phyloP scores from a whole-genome alignment of 306 rosid genomes.

The Calophaca sinica region DNA sequence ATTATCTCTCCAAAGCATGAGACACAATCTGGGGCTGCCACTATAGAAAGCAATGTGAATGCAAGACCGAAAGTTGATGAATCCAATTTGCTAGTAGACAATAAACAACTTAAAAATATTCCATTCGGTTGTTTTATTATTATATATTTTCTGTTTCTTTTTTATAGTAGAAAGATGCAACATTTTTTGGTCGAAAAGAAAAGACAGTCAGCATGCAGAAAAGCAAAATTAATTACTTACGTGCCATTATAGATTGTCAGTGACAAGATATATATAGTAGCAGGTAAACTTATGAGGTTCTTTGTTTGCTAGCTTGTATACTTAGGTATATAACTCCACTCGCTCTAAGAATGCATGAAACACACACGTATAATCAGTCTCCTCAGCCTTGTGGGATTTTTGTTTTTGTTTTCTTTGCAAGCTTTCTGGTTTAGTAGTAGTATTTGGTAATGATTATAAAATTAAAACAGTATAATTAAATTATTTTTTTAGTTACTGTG shows the following conservation, averaged over 20 bases:
- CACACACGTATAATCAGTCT: constrained; percentile 7
- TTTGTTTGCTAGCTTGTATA: constrained; percentile 16
- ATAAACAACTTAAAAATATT: neutral
- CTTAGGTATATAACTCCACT: constrained; percentile 3
- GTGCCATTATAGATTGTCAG: constrained; percentile 18
- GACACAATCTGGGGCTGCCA: constrained; percentile 48
- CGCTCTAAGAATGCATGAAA: constrained; percentile 28
- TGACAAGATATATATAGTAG: neutral
- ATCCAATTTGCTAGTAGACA: constrained; percentile 47
- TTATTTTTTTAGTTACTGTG: too few species aligned
- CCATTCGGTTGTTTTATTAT: constrained; percentile 11
- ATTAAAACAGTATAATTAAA: too few species aligned
- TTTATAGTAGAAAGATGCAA: neutral
- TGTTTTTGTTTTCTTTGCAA: neutral
- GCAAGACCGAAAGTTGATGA: constrained; percentile 44
- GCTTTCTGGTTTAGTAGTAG: too few species aligned
- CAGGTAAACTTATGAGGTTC: constrained; percentile 13
- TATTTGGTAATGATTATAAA: too few species aligned
- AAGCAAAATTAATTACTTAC: neutral
- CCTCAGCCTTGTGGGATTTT: neutral
- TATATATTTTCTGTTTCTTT: constrained; percentile 15
- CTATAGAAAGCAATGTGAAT: constrained; percentile 52
- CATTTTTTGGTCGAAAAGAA: constrained; percentile 3
- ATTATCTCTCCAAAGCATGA: neutral
- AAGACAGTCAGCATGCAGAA: constrained; percentile 32